These are phyloP conservation scores for Globomyces pollinis-pini DNA, from an alignment of 192 early-diverging fungal species.

Conservation along the genomic window DNA sequence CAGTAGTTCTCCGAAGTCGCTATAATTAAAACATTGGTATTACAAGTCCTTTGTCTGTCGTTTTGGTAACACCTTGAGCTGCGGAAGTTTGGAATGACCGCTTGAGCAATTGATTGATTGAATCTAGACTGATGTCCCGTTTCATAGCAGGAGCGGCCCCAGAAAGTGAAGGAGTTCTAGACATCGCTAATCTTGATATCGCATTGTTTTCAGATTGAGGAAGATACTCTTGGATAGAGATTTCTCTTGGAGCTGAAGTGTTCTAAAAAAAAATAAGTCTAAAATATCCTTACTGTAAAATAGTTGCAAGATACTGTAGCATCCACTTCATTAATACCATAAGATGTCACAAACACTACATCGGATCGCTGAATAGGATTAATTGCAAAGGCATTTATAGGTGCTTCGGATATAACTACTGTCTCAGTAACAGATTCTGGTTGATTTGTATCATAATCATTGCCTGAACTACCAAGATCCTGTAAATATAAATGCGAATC, in stretches of 20 bases:
- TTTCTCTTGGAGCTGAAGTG: neutral
- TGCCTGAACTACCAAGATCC: constrained; percentile 31
- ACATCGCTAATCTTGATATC: too few relatives aligned
- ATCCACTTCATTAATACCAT: constrained; percentile 65
- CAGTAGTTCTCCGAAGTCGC: constrained; percentile 1
- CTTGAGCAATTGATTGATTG: neutral
- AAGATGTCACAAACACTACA: constrained; percentile 58
- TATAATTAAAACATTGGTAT: constrained; percentile 5
- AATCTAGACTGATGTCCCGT: constrained; percentile 2
- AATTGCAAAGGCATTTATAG: constrained; percentile 39
- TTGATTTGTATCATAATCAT: neutral
- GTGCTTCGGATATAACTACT: constrained; percentile 23
- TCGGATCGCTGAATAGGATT: constrained; percentile 43
- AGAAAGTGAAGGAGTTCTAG: too few relatives aligned
- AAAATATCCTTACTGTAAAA: constrained; percentile 1
- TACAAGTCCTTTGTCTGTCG: neutral
- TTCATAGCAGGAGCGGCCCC: neutral
- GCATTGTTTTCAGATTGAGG: too few relatives aligned
- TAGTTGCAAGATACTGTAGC: constrained; percentile 34
- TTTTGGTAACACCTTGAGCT: neutral
- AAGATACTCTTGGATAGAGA: neutral
- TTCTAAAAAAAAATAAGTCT: neutral
- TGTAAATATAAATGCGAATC: neutral
- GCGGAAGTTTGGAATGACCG: neutral
- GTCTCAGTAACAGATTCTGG: neutral